phyloP scores from a whole-genome alignment of 768 basidiomycete genomes.

The Agrocybe pediades region DNA sequence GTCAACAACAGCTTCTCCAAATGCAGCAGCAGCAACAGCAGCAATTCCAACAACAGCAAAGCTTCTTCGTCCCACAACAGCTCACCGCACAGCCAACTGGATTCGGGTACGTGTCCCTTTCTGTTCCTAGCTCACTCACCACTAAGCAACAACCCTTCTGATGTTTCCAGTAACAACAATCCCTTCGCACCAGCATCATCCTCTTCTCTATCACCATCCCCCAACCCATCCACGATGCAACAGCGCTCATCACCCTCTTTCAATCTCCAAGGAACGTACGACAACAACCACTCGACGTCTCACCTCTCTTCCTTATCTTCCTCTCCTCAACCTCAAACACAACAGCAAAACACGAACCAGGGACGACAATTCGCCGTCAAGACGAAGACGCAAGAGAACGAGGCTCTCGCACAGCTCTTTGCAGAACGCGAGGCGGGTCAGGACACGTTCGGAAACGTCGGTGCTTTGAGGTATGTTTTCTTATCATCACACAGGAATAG shows the following conservation, averaged over 20 bases:
- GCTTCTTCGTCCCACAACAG: conserved; percentile 33
- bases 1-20: conserved; percentile 46
- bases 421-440: conserved; percentile 90
- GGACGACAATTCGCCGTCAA: conserved; percentile 38
- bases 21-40: conserved; percentile 57
- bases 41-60: conserved; percentile 47
- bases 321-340: conserved; percentile 36
- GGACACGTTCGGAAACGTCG: conserved; percentile 95
- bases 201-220: conserved; percentile 29
- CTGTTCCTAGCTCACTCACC: conserved; percentile 1
- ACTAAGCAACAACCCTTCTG: conserved; percentile 21
- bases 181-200: conserved; percentile 74
- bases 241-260: conserved; percentile 51
- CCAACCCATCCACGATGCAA: conserved; percentile 17
- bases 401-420: conserved; percentile 80
- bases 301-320: conserved; percentile 44
- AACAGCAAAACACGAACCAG: conserved; percentile 30
- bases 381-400: conserved; percentile 55
- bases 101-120: conserved; percentile 57
- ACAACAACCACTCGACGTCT: conserved; percentile 49
- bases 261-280: conserved; percentile 72
- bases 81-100: conserved; percentile 63
- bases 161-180: conserved; percentile 81
- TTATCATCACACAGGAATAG: neutral
- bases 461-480: conserved; percentile 62